Evolutionary conservation across 164 flowering plant species (phyloP), one percentile per base, ranked within the genome.

Genomic region (Liriodendron chinense): DNA sequence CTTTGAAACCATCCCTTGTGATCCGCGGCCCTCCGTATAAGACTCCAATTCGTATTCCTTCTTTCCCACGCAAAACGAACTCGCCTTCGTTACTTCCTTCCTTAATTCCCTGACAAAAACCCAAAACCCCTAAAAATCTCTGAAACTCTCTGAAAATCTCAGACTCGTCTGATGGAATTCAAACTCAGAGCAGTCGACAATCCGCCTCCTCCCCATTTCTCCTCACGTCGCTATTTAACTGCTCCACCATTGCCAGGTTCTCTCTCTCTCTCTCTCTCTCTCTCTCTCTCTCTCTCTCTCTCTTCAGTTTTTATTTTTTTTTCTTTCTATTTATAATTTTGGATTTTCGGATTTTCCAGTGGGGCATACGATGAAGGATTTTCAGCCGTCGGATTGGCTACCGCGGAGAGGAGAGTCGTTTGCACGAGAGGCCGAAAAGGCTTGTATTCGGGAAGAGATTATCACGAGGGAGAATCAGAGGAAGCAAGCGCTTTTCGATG

Each of bases 371-470:
- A 22, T 9, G 21, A 22, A 22, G 16, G 64, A 61, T 18, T 20
- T 22, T 16, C 64, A 22, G 21, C 64, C 21, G 23, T 22, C n/a
- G 64, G 64, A 61, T 16, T 6, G 20, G 21, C 64, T 61, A 14
- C 64, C 9, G 23, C 64, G n/a, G 9, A 61, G 64, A 34, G 21
- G 76, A 26, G 84, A 75, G 49, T 22, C 72, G 22, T 62, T 75
- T 18, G 67, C 70, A 16, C 34, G 82, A 63, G 79, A 82, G 73
- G 8, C 65, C 7, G 85, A 83, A 66, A 81, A 83, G 43, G 76
- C 71, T 57, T 53, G 73, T 65, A 81, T 81, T 1, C 75, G 83
- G 20, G 78, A 79, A n/a, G 81, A 83, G 75, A 79, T 81, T 47
- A 43, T 79, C 6, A 80, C 75, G 1, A 69, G 24, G 20, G 84